Evolutionary conservation across 805 yeast species (phyloP).

Genomic region (Saccharomyces paradoxus): DNA sequence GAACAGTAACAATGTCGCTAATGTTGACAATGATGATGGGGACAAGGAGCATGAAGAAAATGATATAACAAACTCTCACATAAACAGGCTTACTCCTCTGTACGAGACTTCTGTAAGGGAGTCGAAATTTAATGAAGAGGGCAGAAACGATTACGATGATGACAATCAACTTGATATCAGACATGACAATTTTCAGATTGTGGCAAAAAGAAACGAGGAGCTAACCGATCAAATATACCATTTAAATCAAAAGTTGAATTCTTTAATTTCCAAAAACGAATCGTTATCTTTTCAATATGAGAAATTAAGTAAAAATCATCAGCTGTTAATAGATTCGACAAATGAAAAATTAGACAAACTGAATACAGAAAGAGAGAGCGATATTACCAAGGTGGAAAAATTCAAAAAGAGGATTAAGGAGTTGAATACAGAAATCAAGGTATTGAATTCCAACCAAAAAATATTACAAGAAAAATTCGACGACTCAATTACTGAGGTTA

Average conservation of each 20-base stretch:
- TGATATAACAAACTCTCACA: neutral
- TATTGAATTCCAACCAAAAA: constrained; percentile 24
- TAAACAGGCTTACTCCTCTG: neutral
- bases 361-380: constrained; percentile 7
- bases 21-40: constrained; percentile 6
- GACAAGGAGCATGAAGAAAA: constrained; percentile 14
- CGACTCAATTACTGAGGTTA: constrained; percentile 11
- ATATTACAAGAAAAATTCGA: constrained; percentile 24
- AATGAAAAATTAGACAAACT: constrained; percentile 2
- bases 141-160: neutral
- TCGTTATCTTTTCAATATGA: constrained; percentile 7
- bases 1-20: neutral
- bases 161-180: neutral
- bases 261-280: constrained; percentile 12
- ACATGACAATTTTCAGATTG: constrained; percentile 6
- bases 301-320: constrained; percentile 5
- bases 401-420: constrained; percentile 16
- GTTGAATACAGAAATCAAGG: constrained; percentile 20
- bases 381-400: constrained; percentile 8
- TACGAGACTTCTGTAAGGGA: neutral
- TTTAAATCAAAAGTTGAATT: constrained; percentile 14
- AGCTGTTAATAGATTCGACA: constrained; percentile 6
- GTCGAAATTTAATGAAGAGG: neutral
- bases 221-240: constrained; percentile 14
- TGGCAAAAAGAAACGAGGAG: constrained; percentile 17